Evolutionary conservation across 208 protist species (phyloP).

Genomic region (Leishmania tarentolae): DNA sequence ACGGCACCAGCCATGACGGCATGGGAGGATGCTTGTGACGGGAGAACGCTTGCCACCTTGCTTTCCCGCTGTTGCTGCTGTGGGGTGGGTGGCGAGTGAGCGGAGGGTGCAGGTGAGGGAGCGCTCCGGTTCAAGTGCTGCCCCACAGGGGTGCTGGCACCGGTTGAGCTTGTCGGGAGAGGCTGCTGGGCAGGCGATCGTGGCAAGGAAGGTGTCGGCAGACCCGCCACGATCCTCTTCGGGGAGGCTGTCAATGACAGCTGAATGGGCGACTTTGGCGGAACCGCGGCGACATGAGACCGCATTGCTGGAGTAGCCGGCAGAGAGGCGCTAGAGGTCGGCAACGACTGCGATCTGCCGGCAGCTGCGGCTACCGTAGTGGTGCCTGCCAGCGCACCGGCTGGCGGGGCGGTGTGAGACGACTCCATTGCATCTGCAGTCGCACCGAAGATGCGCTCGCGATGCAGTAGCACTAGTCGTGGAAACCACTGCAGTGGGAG

Average conservation of each 20-base stretch:
- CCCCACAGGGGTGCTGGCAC: neutral
- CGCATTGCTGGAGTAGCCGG: slow-evolving; percentile 23
- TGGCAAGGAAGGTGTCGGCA: neutral
- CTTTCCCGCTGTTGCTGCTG: neutral
- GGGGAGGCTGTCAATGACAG: neutral
- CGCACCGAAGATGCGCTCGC: slow-evolving; percentile 16
- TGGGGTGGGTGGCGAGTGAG: neutral
- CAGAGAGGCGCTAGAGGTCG: slow-evolving; percentile 18
- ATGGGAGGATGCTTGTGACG: neutral
- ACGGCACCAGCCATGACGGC: neutral
- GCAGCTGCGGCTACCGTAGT: neutral
- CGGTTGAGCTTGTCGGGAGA: neutral
- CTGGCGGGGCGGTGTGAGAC: neutral
- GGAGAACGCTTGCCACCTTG: neutral
- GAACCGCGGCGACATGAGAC: slow-evolving; percentile 3
- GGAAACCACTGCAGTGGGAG: slow-evolving; percentile 82
- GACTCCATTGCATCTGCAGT: neutral
- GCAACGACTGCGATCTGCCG: neutral
- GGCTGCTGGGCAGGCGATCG: neutral
- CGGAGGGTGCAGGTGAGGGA: neutral
- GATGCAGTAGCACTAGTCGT: slow-evolving; percentile 34
- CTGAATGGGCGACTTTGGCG: slow-evolving; percentile 28
- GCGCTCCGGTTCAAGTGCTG: neutral
- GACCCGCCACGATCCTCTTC: neutral
- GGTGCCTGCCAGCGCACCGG: neutral